Evolutionary conservation across 208 protist species (phyloP).

Genomic region (Trypanosoma melophagium): DNA sequence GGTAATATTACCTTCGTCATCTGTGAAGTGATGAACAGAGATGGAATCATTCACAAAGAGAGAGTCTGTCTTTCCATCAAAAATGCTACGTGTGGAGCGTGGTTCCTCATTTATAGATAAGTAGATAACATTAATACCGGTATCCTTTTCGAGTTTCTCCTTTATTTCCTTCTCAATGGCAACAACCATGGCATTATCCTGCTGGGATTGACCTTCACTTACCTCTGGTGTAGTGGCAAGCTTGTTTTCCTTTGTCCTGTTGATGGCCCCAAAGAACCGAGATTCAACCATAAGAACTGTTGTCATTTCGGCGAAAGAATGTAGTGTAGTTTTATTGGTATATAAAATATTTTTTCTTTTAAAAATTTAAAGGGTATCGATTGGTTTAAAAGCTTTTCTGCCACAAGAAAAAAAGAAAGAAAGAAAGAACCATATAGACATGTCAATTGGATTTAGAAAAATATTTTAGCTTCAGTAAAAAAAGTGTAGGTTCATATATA

Average conservation of each 20-base stretch:
- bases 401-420: neutral
- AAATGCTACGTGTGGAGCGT: slow-evolving; percentile 22
- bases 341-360: neutral
- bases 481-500: too few species aligned
- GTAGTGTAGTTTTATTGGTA: neutral
- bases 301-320: slow-evolving; percentile 23
- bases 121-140: slow-evolving; percentile 7
- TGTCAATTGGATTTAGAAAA: too few species aligned
- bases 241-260: slow-evolving; percentile 31
- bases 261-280: slow-evolving; percentile 15
- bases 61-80: slow-evolving; percentile 43
- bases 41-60: slow-evolving; percentile 52
- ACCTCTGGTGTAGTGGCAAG: slow-evolving; percentile 27
- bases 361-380: too few species aligned
- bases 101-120: slow-evolving; percentile 19
- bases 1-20: slow-evolving; percentile 46
- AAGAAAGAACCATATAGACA: too few species aligned
- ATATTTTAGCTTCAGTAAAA: too few species aligned
- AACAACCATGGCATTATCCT: slow-evolving; percentile 32
- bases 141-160: slow-evolving; percentile 22
- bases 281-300: slow-evolving; percentile 30
- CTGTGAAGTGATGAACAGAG: slow-evolving; percentile 72
- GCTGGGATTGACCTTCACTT: slow-evolving; percentile 30
- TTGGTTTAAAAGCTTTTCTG: neutral
- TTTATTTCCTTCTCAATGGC: slow-evolving; percentile 30